Evolutionary conservation across 805 yeast species (phyloP).

Genomic region (Kazachstania bromeliacearum): DNA sequence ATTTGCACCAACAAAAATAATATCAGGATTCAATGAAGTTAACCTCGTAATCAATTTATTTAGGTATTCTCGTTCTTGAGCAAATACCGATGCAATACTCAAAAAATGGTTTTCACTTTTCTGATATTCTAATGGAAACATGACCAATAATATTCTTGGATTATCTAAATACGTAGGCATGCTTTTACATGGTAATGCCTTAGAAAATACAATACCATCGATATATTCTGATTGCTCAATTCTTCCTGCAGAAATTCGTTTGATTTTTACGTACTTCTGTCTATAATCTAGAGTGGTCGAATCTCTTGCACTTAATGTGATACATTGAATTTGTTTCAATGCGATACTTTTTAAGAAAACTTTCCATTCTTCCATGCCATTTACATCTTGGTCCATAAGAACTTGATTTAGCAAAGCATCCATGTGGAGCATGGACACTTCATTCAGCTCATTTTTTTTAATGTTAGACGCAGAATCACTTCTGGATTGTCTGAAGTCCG

Average conservation of each 20-base stretch:
- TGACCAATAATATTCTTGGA: slow-evolving; percentile 73
- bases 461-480: slow-evolving; percentile 3
- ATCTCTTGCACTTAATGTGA: slow-evolving; percentile 49
- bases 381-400: slow-evolving; percentile 47
- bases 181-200: slow-evolving; percentile 63
- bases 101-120: slow-evolving; percentile 70
- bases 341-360: slow-evolving; percentile 37
- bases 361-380: slow-evolving; percentile 50
- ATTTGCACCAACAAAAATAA: slow-evolving; percentile 67
- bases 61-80: slow-evolving; percentile 81
- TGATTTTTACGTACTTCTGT: slow-evolving; percentile 74
- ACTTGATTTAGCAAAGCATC: slow-evolving; percentile 48
- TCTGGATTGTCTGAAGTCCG: slow-evolving; percentile 6
- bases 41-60: slow-evolving; percentile 74
- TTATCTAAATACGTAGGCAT: slow-evolving; percentile 59
- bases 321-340: slow-evolving; percentile 44
- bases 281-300: slow-evolving; percentile 77
- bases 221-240: slow-evolving; percentile 51
- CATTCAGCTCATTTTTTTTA: slow-evolving; percentile 26
- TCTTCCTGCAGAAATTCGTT: slow-evolving; percentile 69
- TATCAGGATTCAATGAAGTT: slow-evolving; percentile 63
- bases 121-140: slow-evolving; percentile 83
- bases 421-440: slow-evolving; percentile 36
- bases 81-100: slow-evolving; percentile 71
- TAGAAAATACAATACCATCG: slow-evolving; percentile 79